phyloP scores from a whole-genome alignment of 345 rosid species.

The Eucalyptus albens region DNA sequence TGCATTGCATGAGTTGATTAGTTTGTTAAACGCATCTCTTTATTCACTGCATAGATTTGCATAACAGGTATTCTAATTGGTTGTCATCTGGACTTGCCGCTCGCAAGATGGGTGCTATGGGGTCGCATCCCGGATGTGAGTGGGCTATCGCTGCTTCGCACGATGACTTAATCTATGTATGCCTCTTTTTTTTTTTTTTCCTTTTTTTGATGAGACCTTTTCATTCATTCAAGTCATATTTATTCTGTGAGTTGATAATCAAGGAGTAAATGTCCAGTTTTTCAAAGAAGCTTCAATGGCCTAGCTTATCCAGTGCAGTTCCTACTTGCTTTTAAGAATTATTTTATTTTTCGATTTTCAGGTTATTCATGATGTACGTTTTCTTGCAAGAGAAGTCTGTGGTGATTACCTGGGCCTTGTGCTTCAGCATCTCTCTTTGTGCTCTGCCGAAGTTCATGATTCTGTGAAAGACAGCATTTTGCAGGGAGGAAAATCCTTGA shows the following conservation, averaged over 20 bases:
- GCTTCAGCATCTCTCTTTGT: slow-evolving; percentile 50
- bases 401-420: slow-evolving; percentile 57
- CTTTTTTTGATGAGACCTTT: background rate
- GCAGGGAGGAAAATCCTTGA: slow-evolving; percentile 51
- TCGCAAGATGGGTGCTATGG: slow-evolving; percentile 36
- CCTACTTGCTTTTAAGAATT: background rate
- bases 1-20: background rate
- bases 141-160: slow-evolving; percentile 79
- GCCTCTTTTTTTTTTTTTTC: background rate
- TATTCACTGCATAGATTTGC: background rate
- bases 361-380: slow-evolving; percentile 77
- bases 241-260: background rate
- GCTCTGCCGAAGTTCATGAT: slow-evolving; percentile 55
- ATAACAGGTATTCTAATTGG: slow-evolving; percentile 71
- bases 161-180: slow-evolving; percentile 78
- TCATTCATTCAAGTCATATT: background rate
- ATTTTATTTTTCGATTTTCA: slow-evolving; percentile 27
- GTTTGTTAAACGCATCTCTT: background rate
- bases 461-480: slow-evolving; percentile 71
- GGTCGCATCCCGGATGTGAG: slow-evolving; percentile 61
- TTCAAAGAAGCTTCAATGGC: background rate
- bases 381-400: slow-evolving; percentile 48
- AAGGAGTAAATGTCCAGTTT: background rate
- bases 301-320: background rate
- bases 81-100: slow-evolving; percentile 72